Percentiles rank a stretch among this genome's conserved stretches.
Conservation (phyloP, 179 eudicot species). For the Actinidia chinensis region DNA sequence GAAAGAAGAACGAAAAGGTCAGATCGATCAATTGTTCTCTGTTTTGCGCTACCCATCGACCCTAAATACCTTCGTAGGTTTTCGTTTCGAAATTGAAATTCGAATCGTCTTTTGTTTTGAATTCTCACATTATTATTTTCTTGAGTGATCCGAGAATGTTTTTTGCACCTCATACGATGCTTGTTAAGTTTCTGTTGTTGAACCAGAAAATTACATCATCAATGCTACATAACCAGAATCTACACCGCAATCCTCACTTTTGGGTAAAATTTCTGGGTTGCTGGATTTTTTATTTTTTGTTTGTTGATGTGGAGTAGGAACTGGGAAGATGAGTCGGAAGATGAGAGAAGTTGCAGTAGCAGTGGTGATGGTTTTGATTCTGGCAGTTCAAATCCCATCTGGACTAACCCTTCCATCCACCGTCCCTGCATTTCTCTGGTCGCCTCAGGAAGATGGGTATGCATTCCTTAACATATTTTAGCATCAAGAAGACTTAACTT, state of each 20-base stretch:
- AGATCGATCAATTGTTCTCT: not conserved
- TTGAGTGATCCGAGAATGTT: not conserved
- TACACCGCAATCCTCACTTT: not conserved
- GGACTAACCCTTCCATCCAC: conserved; percentile 23
- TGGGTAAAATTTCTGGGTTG: not conserved
- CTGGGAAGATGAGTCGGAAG: conserved; percentile 8
- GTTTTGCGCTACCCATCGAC: not conserved
- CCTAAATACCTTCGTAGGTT: not conserved
- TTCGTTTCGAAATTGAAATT: not conserved
- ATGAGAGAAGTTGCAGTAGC: conserved; percentile 30
- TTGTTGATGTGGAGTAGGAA: too few relatives aligned
- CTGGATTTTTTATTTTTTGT: not conserved
- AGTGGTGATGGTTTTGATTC: conserved; percentile 26
- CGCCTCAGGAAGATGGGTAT: conserved; percentile 41
- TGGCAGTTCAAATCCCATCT: conserved; percentile 26
- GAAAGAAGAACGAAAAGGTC: too few relatives aligned
- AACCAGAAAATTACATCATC: too few relatives aligned
- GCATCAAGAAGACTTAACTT: not conserved
- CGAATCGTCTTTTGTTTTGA: not conserved
- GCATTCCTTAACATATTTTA: not conserved
- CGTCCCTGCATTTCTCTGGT: conserved; percentile 50
- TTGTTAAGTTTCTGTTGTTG: too few relatives aligned
- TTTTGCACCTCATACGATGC: too few relatives aligned
- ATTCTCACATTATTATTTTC: not conserved
- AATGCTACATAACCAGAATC: too few relatives aligned